Evolutionary conservation across 306 rosid genomes (phyloP), one percentile per base, ranked within the genome.

Genomic region (Lupinus albus): DNA sequence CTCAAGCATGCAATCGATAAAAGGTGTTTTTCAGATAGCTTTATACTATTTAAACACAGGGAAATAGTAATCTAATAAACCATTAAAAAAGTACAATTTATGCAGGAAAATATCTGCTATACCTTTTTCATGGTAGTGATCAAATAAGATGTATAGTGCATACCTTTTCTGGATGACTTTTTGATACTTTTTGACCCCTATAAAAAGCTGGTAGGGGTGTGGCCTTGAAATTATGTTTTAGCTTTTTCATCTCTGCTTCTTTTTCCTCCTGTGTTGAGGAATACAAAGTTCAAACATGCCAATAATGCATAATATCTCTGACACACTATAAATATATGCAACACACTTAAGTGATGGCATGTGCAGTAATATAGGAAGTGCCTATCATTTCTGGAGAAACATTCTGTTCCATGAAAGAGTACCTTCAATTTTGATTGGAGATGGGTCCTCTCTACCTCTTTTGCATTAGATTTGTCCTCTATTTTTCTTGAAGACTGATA

Each of bases 381-480:
- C 50, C 59, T 28, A 21, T 53, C 53, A 36, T 55, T 50, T 69
- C 58, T 8, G 47, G 41, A 65, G 42, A 65, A 52, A 66, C 62
- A 71, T 9, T 53, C 36, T 4, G 11, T 32, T 39, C n/a, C 59
- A 50, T 36, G 67, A 28, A 63, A 65, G 16, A 64, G 53, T 61
- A 86, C 88, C 98, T 89, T 89, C 66, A 84, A 73, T 79, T 84
- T 92, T 45, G 81, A 69, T 72, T 84, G 96, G 73, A 79, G 76
- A 41, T 63, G 80, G 25, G 66, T 67, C 76, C 79, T 81, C 64
- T 38, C 86, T 5, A 67, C 72, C 78, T 66, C 87, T 60, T 58
- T 80, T 57, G 77, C 56, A 58, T 68, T 83, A 17, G 79, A 49
- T 68, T 81, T 86, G 59, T 55, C 85, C 59, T 51, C 84, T 53